Conservation (phyloP, 169 alveolate genomes). For the Plasmodium adleri region DNA sequence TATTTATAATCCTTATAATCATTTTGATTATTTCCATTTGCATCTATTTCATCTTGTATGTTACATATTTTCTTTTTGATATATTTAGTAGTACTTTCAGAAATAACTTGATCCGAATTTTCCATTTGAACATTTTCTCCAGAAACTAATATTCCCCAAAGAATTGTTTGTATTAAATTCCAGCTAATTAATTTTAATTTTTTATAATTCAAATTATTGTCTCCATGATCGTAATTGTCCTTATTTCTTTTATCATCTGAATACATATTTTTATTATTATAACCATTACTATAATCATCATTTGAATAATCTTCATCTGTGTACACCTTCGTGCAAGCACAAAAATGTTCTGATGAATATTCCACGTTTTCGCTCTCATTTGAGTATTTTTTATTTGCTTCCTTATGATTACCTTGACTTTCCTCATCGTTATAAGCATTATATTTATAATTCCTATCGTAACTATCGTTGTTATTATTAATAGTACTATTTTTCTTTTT, state of each 20-base stretch:
- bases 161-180: conserved; percentile 73
- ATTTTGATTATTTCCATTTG: conserved; percentile 15
- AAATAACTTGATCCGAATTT: conserved; percentile 9
- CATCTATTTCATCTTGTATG: conserved; percentile 26
- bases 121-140: conserved; percentile 67
- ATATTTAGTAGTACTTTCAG: conserved; percentile 58
- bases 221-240: conserved; percentile 12
- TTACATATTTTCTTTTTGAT: conserved; percentile 36
- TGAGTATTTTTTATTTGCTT: neutral
- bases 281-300: conserved; percentile 2
- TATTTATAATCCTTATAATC: conserved; percentile 47
- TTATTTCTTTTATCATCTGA: conserved; percentile 22
- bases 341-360: conserved; percentile 27
- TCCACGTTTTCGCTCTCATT: conserved; percentile 9
- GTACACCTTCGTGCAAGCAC: conserved; percentile 16
- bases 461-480: neutral
- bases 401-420: too few species aligned
- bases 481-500: neutral
- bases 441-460: too few species aligned
- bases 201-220: conserved; percentile 51
- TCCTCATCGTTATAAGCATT: too few species aligned
- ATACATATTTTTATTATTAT: neutral
- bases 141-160: conserved; percentile 76
- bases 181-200: conserved; percentile 71
- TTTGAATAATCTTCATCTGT: conserved; percentile 10